phyloP scores from a whole-genome alignment of 2,329 filamentous ascomycete genomes.

The Aspergillus versicolor region DNA sequence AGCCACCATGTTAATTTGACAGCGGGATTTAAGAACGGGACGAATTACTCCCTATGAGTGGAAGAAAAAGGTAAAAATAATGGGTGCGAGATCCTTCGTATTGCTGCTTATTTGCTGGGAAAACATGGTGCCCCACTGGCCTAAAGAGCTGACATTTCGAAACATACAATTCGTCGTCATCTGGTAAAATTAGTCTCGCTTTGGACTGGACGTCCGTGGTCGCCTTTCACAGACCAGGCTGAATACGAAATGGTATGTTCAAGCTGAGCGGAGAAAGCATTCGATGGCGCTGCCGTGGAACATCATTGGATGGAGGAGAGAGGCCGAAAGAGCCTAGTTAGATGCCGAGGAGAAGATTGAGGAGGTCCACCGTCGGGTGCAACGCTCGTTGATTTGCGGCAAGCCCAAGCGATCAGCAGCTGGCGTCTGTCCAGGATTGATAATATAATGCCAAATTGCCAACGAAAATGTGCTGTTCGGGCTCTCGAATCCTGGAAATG shows the following conservation, averaged over 20 bases:
- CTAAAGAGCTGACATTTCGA: neutral
- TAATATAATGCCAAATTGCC: too few species aligned
- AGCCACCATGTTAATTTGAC: slow-evolving; percentile 8
- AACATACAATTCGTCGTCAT: slow-evolving; percentile 2
- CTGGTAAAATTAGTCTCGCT: neutral
- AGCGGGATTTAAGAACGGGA: neutral
- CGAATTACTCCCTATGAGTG: neutral
- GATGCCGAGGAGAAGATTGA: neutral
- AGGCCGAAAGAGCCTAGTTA: neutral
- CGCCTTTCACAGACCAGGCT: neutral
- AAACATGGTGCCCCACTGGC: neutral
- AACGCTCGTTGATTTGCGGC: neutral
- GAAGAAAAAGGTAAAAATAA: neutral
- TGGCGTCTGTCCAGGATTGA: neutral
- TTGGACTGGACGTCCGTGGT: neutral
- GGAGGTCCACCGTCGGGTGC: neutral
- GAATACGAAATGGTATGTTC: neutral
- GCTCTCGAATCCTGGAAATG: too few species aligned
- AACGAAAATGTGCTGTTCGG: too few species aligned
- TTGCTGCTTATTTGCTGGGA: neutral
- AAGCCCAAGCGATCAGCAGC: slow-evolving; percentile 5
- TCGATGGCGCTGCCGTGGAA: slow-evolving; percentile 4
- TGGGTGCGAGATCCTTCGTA: neutral
- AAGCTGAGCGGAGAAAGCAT: neutral
- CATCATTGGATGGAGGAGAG: slow-evolving; percentile 6